Conservation (phyloP, 2,329 filamentous ascomycete species). For the Ophiostoma ulmi region DNA sequence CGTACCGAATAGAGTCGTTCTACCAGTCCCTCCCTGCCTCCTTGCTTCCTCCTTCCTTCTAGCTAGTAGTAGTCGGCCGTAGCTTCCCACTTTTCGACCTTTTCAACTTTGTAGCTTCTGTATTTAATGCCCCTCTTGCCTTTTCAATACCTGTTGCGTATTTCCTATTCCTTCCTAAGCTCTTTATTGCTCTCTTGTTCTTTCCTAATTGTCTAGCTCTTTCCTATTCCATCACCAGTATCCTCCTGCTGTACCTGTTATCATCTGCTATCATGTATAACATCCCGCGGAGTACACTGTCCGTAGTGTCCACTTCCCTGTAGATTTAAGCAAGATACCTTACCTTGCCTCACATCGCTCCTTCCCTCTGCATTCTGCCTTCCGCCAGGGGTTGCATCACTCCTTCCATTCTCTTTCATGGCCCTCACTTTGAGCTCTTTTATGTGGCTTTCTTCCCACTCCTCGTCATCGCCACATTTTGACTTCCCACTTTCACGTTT, state of each 20-base stretch:
- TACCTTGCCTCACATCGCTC: background rate
- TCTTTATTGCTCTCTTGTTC: background rate
- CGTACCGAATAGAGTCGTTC: background rate
- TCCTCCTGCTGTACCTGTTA: background rate
- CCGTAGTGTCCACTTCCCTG: slow-evolving; percentile 12
- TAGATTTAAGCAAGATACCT: background rate
- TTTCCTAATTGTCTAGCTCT: slow-evolving; percentile 8
- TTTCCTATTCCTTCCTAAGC: background rate
- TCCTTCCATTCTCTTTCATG: background rate
- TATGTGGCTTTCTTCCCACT: background rate
- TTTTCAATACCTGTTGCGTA: background rate
- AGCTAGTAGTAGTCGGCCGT: slow-evolving; percentile 15
- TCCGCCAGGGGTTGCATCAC: slow-evolving; percentile 12
- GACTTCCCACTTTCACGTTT: background rate
- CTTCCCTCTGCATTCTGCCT: slow-evolving; percentile 7
- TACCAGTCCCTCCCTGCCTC: background rate
- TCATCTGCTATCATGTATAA: background rate
- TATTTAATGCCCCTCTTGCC: slow-evolving; percentile 3
- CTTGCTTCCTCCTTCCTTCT: slow-evolving; percentile 16
- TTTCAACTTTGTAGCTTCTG: background rate
- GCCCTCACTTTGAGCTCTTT: background rate
- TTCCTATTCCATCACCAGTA: background rate
- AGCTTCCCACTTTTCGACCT: slow-evolving; percentile 18
- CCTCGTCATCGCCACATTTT: background rate
- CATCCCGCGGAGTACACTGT: slow-evolving; percentile 3